Percentiles rank a stretch among this genome's conserved stretches.
These are phyloP conservation scores for Sugiyamaella sp. DNA, from an alignment of 1,139 yeast genomes.

Conservation along the genomic window DNA sequence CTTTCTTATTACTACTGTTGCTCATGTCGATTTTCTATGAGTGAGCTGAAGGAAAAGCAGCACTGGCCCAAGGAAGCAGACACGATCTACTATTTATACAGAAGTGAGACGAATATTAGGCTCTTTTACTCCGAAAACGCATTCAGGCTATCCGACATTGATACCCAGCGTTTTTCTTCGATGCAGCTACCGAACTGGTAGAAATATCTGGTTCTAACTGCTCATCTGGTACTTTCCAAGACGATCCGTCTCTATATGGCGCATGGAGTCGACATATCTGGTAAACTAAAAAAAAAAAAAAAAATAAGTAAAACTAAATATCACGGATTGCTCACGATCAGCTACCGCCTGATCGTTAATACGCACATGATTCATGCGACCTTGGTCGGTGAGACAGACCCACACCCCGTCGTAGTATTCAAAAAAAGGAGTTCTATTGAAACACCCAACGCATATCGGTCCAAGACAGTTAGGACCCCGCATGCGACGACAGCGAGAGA, in stretches of 20 bases:
- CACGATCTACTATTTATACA: background rate
- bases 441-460: background rate
- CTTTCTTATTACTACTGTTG: background rate
- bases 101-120: background rate
- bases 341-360: background rate
- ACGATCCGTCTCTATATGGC: background rate
- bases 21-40: too few species aligned
- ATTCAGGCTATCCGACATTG: background rate
- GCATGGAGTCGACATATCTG: too few species aligned
- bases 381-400: background rate
- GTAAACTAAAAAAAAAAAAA: too few species aligned
- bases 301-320: background rate
- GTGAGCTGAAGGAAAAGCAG: too few species aligned
- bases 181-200: background rate
- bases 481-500: background rate
- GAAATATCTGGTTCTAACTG: background rate
- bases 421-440: background rate
- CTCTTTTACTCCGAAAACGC: background rate
- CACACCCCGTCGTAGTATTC: too few species aligned
- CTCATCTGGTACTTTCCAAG: background rate
- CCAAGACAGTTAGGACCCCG: background rate
- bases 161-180: background rate
- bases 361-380: background rate
- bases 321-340: background rate
- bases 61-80: too few species aligned